Conservation (phyloP, 1,284 basidiomycete species). For the Fomitopsis palustris region DNA sequence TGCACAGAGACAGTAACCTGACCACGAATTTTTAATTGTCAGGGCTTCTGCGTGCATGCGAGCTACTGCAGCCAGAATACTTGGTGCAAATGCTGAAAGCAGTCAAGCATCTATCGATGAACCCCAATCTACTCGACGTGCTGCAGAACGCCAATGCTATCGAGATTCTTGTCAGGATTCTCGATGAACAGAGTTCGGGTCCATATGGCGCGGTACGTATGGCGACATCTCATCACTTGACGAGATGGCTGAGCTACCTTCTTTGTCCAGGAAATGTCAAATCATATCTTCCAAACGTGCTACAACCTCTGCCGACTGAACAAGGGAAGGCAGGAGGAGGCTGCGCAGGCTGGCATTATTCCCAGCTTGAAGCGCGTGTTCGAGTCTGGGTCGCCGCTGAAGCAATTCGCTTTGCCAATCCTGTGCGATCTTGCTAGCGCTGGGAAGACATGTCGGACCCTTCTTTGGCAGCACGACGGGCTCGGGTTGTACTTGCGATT, state of each 20-base stretch:
- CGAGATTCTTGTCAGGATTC: conserved; percentile 81
- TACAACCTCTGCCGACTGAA: conserved; percentile 94
- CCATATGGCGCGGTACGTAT: conserved; percentile 77
- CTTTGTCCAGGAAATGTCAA: conserved; percentile 78
- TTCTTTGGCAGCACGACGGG: conserved; percentile 89
- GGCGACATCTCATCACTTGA: background rate
- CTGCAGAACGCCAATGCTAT: conserved; percentile 96
- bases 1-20: background rate
- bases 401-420: conserved; percentile 95
- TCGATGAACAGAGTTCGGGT: conserved; percentile 80
- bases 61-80: conserved; percentile 78
- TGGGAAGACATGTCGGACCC: conserved; percentile 83
- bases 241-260: background rate
- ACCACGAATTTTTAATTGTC: too few relatives aligned
- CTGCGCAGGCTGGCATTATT: conserved; percentile 92
- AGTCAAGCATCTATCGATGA: conserved; percentile 95
- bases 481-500: conserved; percentile 81
- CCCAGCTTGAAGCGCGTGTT: conserved; percentile 88
- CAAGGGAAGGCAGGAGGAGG: conserved; percentile 93
- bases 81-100: conserved; percentile 91
- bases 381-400: conserved; percentile 84
- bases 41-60: conserved; percentile 85
- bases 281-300: conserved; percentile 92
- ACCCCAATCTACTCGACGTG: conserved; percentile 84
- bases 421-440: conserved; percentile 94